Base-by-base conservation (phyloP, 2,329 filamentous ascomycete species). In the Pezicula neosporulosa region DNA sequence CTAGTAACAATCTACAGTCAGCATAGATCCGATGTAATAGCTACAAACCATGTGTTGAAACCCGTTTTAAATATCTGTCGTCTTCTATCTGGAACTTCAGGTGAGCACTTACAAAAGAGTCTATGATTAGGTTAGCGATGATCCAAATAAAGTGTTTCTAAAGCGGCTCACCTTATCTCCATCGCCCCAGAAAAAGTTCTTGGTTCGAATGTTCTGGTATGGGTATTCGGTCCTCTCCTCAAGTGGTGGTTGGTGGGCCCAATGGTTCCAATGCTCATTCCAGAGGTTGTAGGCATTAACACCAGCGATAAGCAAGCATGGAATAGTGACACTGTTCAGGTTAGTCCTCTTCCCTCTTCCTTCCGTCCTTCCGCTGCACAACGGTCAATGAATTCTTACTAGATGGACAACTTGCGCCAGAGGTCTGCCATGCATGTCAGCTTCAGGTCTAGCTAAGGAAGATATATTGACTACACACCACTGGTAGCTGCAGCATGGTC, bases 211-310 rank as follows among this genome's bases (percentile, higher is more conserved):
- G 82, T 99, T 99, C 83, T 96, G 90, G 85, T 96, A 99, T 54
- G 91, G 77, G 76, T 97, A 99, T 79, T 97, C 90, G 66, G 81
- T 76, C 68, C 89, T 87, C 77, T 99, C 94, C 79, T 96, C 90
- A 63, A 93, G 79, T 60, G 94, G 89, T 55, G 88, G 83, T 72
- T 89, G 76, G 77, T 97, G 93, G 48, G 73, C 76, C 83, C 87
- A 90, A 81, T 99, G 94, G 76, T 95, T 89, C 93, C 93, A 97
- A 76, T 99, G 94, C 77, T 95, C 90, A 66, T 83, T 85, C 90
- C 91, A 99, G 58, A 96, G 85, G 68, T 86, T 85, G 72, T 88
- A 96, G 65, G 92, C 92, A 72, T 99, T 99, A 74, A 85, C 77
- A 61, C 75, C 71, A 54, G 87, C 85, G 60, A 91, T 76, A 61